Conservation (phyloP, 73 alveolate species). For the Paramecium pentaurelia region DNA sequence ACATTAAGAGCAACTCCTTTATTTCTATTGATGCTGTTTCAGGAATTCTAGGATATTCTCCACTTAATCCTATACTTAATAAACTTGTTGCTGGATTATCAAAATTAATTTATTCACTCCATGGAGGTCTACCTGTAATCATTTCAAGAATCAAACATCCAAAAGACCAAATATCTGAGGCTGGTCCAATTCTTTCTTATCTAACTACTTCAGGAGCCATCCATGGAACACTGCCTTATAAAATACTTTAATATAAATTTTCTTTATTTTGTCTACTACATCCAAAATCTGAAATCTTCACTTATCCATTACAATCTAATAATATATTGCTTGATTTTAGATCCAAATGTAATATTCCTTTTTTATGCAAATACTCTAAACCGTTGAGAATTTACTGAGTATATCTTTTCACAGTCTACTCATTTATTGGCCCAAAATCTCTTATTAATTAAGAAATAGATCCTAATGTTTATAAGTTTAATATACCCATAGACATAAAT, state of each 20-base stretch:
- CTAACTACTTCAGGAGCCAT: constrained; percentile 16
- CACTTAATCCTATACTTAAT: background rate
- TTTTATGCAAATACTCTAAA: background rate
- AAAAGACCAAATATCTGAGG: constrained; percentile 65
- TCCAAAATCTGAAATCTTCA: constrained; percentile 47
- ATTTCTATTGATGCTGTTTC: constrained; percentile 1
- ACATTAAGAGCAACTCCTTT: constrained; percentile 17
- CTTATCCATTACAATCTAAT: constrained; percentile 5
- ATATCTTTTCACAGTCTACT: background rate
- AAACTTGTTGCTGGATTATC: constrained; percentile 43
- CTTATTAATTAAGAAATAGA: background rate
- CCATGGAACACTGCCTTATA: constrained; percentile 22
- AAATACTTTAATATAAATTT: background rate
- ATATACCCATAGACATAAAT: background rate
- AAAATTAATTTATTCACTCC: constrained; percentile 32
- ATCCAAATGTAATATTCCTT: constrained; percentile 36
- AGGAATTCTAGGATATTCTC: constrained; percentile 50
- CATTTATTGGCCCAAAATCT: background rate
- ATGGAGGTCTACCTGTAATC: constrained; percentile 48
- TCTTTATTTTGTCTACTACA: background rate
- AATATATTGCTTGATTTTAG: constrained; percentile 38
- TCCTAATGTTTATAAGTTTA: background rate
- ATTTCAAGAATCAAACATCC: constrained; percentile 56
- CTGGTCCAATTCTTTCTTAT: background rate
- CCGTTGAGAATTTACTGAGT: background rate